Conservation (phyloP, 305 asterid genomes). For the Caryopteris hybrid region DNA sequence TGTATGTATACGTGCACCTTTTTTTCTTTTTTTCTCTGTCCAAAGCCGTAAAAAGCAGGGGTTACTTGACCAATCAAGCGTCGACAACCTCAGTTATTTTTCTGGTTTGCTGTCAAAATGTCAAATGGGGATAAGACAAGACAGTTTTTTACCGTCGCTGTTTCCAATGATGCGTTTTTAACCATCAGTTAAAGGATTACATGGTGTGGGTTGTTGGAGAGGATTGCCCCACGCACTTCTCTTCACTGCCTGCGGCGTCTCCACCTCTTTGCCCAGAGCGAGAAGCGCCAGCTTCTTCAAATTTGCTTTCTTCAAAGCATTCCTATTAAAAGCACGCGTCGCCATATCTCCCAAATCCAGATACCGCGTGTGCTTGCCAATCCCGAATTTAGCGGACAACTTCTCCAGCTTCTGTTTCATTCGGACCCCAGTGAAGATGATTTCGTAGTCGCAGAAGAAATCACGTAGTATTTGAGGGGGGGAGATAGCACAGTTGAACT, state of each 20-base stretch:
- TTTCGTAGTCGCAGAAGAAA: too few relatives aligned
- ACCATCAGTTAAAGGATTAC: constrained; percentile 10
- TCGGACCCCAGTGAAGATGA: too few relatives aligned
- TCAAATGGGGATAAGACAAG: constrained; percentile 1
- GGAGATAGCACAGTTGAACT: too few relatives aligned
- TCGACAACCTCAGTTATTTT: neutral
- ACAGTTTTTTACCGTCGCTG: neutral
- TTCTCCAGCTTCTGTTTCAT: too few relatives aligned
- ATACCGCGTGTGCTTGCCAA: too few relatives aligned
- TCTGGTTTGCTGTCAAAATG: neutral
- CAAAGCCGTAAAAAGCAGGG: constrained; percentile 2
- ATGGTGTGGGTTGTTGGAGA: too few relatives aligned
- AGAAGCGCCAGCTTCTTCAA: neutral
- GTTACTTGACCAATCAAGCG: neutral
- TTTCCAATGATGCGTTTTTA: neutral
- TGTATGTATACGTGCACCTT: too few relatives aligned
- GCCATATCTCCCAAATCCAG: neutral
- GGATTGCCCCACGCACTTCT: neutral
- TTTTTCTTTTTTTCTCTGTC: neutral
- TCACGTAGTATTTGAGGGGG: too few relatives aligned
- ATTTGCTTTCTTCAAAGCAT: neutral
- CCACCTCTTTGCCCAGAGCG: constrained; percentile 13
- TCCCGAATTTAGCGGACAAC: too few relatives aligned
- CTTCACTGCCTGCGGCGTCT: neutral
- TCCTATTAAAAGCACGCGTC: neutral